Evolutionary conservation across 2,329 filamentous ascomycete genomes (phyloP), one percentile per base, ranked within the genome.

Genomic region (Venturia asperata): DNA sequence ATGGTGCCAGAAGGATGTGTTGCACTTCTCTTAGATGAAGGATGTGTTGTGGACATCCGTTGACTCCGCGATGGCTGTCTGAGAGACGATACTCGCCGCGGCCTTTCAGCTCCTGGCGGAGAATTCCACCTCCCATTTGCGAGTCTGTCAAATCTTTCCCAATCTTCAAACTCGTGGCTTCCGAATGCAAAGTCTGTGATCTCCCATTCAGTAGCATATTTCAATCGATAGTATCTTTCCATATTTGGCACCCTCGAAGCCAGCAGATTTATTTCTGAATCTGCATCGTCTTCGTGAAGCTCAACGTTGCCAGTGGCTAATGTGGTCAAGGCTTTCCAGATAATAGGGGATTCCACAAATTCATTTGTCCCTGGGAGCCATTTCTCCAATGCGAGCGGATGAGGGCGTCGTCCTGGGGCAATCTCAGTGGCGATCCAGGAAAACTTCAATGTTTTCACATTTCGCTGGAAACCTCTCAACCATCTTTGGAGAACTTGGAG

Each of bases 381-480:
- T 24, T n/a, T 58, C 52, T 58, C 52, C 17, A 58, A n/a, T 11
- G 30, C 27, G 3, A 58, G 52, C 19, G 52, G 52, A 37, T 58
- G 52, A 37, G 52, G 52, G 6, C 52, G 52, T 21, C 21, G 52
- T 24, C 52, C 52, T 52, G 47, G 21, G 11, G 47, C 17, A 19
- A 1, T 37, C 17, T 37, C 17, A 37, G 15, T 15, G 30, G 21
- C 30, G 37, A 58, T 37, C 52, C 52, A 58, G 19, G 30, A 24
- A 7, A 34, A 58, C 11, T 58, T 58, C 30, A 58, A 21, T n/a
- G 52, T 58, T 11, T 24, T 34, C 30, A 58, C 15, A 37, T 58
- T 58, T 17, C 37, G n/a, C 27, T 34, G 19, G 30, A 58, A 58
- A n/a, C 52, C 52, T 58, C 52, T 58, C 15, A 58, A 37, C 52